Evolutionary conservation across 345 rosid species (phyloP).

Genomic region (Gynandropsis gynandra): DNA sequence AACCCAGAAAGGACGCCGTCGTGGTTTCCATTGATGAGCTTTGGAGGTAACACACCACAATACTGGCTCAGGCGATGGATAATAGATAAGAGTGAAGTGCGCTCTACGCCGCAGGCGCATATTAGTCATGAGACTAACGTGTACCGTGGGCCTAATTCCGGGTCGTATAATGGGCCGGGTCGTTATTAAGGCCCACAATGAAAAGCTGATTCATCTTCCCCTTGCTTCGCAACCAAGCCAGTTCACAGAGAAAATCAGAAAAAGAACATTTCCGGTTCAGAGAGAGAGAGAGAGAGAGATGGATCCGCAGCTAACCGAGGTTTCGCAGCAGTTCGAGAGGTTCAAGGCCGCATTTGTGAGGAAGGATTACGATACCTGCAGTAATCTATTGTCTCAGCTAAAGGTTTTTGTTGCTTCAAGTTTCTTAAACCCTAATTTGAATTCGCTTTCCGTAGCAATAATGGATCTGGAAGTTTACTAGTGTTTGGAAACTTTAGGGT

Average conservation of each 20-base stretch:
- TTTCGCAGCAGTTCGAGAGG: constrained; percentile 55
- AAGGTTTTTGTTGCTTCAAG: constrained; percentile 35
- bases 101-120: constrained; percentile 7
- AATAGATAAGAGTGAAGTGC: constrained; percentile 22
- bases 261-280: constrained; percentile 1
- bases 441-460: background rate
- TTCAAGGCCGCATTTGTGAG: constrained; percentile 57
- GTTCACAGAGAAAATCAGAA: background rate
- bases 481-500: no score
- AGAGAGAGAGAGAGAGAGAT: constrained; percentile 22
- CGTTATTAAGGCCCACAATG: constrained; percentile 9
- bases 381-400: constrained; percentile 49
- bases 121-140: constrained; percentile 17
- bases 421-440: background rate
- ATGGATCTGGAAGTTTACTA: no score
- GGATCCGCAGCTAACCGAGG: constrained; percentile 67
- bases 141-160: background rate
- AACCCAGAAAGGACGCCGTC: constrained; percentile 43
- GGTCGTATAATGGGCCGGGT: constrained; percentile 2
- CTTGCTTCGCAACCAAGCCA: constrained; percentile 29
- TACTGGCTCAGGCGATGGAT: constrained; percentile 21
- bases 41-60: constrained; percentile 2
- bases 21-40: constrained; percentile 13
- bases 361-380: constrained; percentile 41
- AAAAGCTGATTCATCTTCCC: background rate